A percentile compares a stretch with the other conserved stretches of the same genome.
Conservation (phyloP, 805 yeast species). For the Metschnikowia cerradonensis region DNA sequence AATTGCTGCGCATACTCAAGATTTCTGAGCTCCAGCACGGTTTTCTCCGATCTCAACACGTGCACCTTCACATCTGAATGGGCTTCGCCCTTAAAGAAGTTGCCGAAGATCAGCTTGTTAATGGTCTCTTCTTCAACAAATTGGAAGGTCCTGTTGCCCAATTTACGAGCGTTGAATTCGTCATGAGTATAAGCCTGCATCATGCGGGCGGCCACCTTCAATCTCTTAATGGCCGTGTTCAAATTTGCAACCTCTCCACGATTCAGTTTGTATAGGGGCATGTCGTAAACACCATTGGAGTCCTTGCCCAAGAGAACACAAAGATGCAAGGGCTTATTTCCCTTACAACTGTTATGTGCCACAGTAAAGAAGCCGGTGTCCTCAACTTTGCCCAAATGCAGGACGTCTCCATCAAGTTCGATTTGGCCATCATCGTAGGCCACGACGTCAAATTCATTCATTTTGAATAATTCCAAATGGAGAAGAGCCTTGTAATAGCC, state of each 20-base stretch:
- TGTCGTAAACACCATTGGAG: slow-evolving; percentile 66
- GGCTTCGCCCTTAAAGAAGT: slow-evolving; percentile 46
- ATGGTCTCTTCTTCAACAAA: slow-evolving; percentile 54
- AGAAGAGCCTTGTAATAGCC: slow-evolving; percentile 73
- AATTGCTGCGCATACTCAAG: slow-evolving; percentile 87
- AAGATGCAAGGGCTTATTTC: slow-evolving; percentile 76
- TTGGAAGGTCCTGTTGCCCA: slow-evolving; percentile 74
- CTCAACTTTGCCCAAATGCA: slow-evolving; percentile 12
- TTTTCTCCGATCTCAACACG: slow-evolving; percentile 57
- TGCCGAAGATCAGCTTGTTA: slow-evolving; percentile 32
- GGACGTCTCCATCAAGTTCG: slow-evolving; percentile 34
- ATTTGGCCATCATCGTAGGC: slow-evolving; percentile 29
- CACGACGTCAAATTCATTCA: slow-evolving; percentile 51
- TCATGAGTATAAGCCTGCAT: slow-evolving; percentile 92
- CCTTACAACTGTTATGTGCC: slow-evolving; percentile 44
- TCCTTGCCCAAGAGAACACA: slow-evolving; percentile 75
- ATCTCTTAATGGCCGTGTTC: slow-evolving; percentile 65
- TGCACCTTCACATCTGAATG: slow-evolving; percentile 73
- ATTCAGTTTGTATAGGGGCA: slow-evolving; percentile 47
- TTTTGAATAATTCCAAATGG: slow-evolving; percentile 62
- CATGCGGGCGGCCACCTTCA: slow-evolving; percentile 78
- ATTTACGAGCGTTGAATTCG: slow-evolving; percentile 75
- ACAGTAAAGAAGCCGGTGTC: slow-evolving; percentile 26
- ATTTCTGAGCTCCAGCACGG: slow-evolving; percentile 61
- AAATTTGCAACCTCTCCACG: slow-evolving; percentile 61